Evolutionary conservation across 768 basidiomycete genomes (phyloP).

Genomic region (Russula earlei): DNA sequence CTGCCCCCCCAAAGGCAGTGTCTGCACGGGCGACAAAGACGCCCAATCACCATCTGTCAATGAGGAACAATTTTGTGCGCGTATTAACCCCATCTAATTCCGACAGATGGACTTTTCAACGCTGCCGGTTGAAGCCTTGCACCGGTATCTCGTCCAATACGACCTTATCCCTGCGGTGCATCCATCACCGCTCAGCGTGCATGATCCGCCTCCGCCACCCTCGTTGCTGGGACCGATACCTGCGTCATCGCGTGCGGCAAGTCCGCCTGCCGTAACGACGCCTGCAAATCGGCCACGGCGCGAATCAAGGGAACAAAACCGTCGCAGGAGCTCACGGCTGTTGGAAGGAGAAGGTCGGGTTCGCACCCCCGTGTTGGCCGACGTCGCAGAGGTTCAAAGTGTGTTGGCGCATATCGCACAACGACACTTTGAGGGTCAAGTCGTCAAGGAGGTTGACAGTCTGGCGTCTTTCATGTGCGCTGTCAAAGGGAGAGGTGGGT

Average conservation of each 20-base stretch:
- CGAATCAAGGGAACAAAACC: conserved; percentile 48
- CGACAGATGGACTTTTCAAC: conserved; percentile 66
- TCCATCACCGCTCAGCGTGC: conserved; percentile 56
- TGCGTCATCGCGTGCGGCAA: conserved; percentile 40
- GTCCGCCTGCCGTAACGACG: conserved; percentile 38
- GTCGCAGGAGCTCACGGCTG: conserved; percentile 63
- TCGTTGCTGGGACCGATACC: conserved; percentile 43
- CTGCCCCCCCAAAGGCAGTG: neutral
- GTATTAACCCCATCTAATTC: conserved; percentile 10
- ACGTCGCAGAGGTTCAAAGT: conserved; percentile 56
- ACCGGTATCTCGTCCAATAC: conserved; percentile 65
- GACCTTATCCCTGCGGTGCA: conserved; percentile 62
- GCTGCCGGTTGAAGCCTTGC: conserved; percentile 53
- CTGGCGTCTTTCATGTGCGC: conserved; percentile 72
- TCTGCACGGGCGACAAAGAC: neutral
- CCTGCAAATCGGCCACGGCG: conserved; percentile 67
- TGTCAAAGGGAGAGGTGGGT: conserved; percentile 41
- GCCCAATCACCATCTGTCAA: conserved; percentile 8
- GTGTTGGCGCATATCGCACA: conserved; percentile 64
- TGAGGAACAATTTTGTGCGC: neutral
- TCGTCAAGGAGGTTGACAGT: conserved; percentile 71
- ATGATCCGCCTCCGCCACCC: conserved; percentile 63
- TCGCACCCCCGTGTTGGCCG: conserved; percentile 59
- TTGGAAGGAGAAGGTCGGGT: conserved; percentile 51
- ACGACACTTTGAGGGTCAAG: conserved; percentile 59